A percentile compares a stretch with the other conserved stretches of the same genome.
phyloP scores from a whole-genome alignment of 441 rosid genomes.

The Populus hybrid region DNA sequence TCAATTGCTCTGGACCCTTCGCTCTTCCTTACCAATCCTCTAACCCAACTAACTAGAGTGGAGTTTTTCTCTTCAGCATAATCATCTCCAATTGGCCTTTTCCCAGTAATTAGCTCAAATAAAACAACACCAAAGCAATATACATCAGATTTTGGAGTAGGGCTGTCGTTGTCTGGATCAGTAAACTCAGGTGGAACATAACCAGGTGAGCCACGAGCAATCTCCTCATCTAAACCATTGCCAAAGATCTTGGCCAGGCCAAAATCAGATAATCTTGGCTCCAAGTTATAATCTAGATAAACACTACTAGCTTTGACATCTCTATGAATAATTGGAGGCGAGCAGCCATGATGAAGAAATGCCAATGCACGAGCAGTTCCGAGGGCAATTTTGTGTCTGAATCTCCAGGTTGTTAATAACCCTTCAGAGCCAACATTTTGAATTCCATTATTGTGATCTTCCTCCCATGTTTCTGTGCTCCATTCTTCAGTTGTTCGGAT shows the following conservation, averaged over 20 bases:
- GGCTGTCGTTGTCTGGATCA: slow-evolving; percentile 46
- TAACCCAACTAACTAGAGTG: slow-evolving; percentile 68
- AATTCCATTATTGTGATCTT: slow-evolving; percentile 49
- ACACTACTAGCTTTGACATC: too few species aligned
- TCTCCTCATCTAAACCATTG: slow-evolving; percentile 67
- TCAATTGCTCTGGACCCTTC: slow-evolving; percentile 62
- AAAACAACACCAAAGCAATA: slow-evolving; percentile 89
- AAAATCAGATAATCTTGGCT: slow-evolving; percentile 85
- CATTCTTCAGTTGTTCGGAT: slow-evolving; percentile 79
- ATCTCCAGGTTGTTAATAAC: slow-evolving; percentile 56
- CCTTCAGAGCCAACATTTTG: slow-evolving; percentile 63
- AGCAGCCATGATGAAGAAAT: too few species aligned
- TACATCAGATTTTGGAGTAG: slow-evolving; percentile 80
- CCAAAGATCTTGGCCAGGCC: slow-evolving; percentile 88
- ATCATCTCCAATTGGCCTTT: slow-evolving; percentile 64
- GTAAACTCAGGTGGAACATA: slow-evolving; percentile 84
- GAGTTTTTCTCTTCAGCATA: slow-evolving; percentile 61
- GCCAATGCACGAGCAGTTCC: too few species aligned
- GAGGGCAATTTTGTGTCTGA: too few species aligned
- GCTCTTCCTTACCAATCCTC: slow-evolving; percentile 65
- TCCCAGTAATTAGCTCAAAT: slow-evolving; percentile 80
- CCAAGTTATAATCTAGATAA: slow-evolving; percentile 72
- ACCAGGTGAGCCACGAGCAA: slow-evolving; percentile 74
- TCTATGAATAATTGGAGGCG: too few species aligned
- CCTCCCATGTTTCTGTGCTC: slow-evolving; percentile 92